Evolutionary conservation across 768 basidiomycete genomes (phyloP).

Genomic region (Russula sp.): DNA sequence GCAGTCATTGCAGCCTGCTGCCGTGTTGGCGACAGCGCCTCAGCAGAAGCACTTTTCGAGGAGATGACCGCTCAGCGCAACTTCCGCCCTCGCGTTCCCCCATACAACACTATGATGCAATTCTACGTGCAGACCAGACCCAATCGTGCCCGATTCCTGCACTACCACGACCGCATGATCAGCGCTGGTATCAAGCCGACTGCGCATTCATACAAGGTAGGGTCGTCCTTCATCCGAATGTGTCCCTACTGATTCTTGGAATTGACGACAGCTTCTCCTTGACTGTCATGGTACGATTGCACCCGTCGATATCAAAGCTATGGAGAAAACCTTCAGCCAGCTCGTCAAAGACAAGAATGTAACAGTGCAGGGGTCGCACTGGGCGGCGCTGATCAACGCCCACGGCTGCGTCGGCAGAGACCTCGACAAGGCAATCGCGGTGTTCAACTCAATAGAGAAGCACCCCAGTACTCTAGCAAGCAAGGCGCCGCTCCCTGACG

Average conservation of each 20-base stretch:
- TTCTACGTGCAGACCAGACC: conserved; percentile 89
- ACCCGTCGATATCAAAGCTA: conserved; percentile 64
- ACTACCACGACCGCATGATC: conserved; percentile 65
- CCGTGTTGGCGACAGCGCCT: conserved; percentile 78
- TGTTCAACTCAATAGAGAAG: conserved; percentile 69
- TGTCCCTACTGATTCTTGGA: conserved; percentile 13
- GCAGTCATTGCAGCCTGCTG: conserved; percentile 92
- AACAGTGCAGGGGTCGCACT: conserved; percentile 53
- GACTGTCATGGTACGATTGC: conserved; percentile 85
- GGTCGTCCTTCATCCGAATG: conserved; percentile 20
- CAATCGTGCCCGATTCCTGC: conserved; percentile 66
- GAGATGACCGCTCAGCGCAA: conserved; percentile 74
- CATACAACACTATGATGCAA: conserved; percentile 99
- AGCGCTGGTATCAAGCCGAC: conserved; percentile 63
- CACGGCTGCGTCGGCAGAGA: conserved; percentile 78
- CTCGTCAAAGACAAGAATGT: conserved; percentile 46
- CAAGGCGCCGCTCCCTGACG: conserved; percentile 51
- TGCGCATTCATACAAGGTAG: conserved; percentile 90
- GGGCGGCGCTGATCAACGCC: conserved; percentile 85
- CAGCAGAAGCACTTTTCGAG: conserved; percentile 75
- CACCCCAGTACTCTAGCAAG: conserved; percentile 41
- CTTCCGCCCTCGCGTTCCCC: conserved; percentile 87
- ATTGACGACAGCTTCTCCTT: conserved; percentile 58
- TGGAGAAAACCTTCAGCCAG: conserved; percentile 66
- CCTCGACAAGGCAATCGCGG: conserved; percentile 62